Evolutionary conservation across 345 rosid species (phyloP), one percentile per base, ranked within the genome.

Genomic region (Balakata baccata): DNA sequence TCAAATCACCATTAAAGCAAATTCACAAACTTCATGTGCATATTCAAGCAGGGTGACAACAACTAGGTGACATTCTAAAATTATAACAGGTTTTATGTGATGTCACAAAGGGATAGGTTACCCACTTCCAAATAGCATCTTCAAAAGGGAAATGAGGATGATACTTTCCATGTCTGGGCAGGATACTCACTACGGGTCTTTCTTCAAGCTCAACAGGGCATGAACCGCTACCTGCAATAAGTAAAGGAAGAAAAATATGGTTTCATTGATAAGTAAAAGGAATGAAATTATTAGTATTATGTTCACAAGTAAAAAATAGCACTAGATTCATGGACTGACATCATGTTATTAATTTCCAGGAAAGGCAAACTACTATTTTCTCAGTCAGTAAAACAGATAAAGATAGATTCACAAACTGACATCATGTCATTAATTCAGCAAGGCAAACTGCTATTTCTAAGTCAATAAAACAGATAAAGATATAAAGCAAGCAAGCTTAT

Each of bases 81-180:
- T 41, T 1, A 29, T 1, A 53, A n/a, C 39, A 46, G 0, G 23
- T 71, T 60, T 23, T 60, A 14, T 25, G 46, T 49, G 66, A 52
- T 22, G 60, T 20, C 45, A n/a, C 41, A 57, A 43, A 51, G 66
- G 11, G 46, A 49, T 38, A 49, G 59, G 66, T 71, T 64, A 78
- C 89, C 69, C 79, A 90, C 96, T 39, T 87, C 93, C 96, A 90
- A 72, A 81, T 84, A 63, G 83, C 76, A 67, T 67, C 3, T 34
- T 41, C 47, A 73, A 88, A 74, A 77, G 96, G 96, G 59, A 66
- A 77, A 80, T 80, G 61, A 38, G 25, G 72, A 79, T 43, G 66
- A 69, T 76, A 83, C 23, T 60, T 52, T 29, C 18, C 7, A 39
- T 70, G 46, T 61, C 66, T 72, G 79, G 80, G 73, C 62, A 14